Evolutionary conservation across 495 filamentous ascomycete species (phyloP).

Genomic region (Hypoxylon subgilvum): DNA sequence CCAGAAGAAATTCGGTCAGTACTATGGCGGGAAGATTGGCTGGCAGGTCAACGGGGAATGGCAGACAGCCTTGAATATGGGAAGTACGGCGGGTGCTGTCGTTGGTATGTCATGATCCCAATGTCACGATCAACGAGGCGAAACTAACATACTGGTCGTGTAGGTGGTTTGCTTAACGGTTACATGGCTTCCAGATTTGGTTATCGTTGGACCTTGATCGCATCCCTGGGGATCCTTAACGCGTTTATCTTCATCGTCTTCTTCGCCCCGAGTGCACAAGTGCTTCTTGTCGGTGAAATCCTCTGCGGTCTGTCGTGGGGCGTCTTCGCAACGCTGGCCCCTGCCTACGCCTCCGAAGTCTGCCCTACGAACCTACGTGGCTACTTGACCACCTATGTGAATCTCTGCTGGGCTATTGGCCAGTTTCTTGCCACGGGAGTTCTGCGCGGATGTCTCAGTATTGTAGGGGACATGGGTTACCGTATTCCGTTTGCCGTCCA

Average conservation of each 20-base stretch:
- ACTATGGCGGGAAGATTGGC: constrained; percentile 30
- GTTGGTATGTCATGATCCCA: constrained; percentile 33
- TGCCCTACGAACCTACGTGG: constrained; percentile 64
- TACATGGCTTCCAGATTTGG: constrained; percentile 56
- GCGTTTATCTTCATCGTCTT: constrained; percentile 60
- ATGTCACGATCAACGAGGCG: too few relatives aligned
- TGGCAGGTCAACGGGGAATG: constrained; percentile 40
- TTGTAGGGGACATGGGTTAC: constrained; percentile 73
- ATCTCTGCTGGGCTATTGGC: constrained; percentile 73
- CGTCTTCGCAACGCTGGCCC: constrained; percentile 53
- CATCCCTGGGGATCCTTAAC: constrained; percentile 51
- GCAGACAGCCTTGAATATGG: constrained; percentile 41
- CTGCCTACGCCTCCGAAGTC: constrained; percentile 65
- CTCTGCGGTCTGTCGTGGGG: constrained; percentile 73
- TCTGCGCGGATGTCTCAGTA: constrained; percentile 55
- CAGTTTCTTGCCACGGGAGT: constrained; percentile 70
- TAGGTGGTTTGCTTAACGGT: constrained; percentile 53
- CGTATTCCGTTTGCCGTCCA: constrained; percentile 67
- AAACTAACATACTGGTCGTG: too few relatives aligned
- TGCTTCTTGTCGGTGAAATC: constrained; percentile 67
- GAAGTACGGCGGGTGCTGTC: constrained; percentile 38
- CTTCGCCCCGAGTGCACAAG: constrained; percentile 64
- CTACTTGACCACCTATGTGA: constrained; percentile 73
- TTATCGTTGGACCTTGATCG: constrained; percentile 51
- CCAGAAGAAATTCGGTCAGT: constrained; percentile 40